phyloP scores from a whole-genome alignment of 2,329 filamentous ascomycete genomes.

The Cordyceps cicadae region DNA sequence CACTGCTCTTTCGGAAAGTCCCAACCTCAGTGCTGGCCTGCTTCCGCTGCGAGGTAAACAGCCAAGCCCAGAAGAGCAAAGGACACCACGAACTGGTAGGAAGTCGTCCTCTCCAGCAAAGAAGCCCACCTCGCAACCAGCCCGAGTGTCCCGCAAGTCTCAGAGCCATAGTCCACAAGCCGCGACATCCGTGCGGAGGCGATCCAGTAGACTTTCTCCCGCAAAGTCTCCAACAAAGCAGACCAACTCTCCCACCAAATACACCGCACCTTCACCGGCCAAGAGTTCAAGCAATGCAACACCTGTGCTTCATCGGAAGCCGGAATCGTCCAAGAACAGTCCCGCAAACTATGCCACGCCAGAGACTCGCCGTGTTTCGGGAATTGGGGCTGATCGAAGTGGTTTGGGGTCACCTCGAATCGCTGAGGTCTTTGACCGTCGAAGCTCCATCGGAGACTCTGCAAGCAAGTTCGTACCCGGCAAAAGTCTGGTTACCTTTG shows the following conservation, averaged over 20 bases:
- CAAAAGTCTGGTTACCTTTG: conserved; percentile 47
- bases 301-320: neutral
- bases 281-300: neutral
- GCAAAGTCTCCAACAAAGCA: neutral
- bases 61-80: neutral
- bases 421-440: conserved; percentile 60
- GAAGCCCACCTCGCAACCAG: conserved; percentile 29
- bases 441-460: conserved; percentile 62
- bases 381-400: conserved; percentile 59
- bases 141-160: neutral
- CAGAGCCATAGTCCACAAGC: neutral
- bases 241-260: neutral
- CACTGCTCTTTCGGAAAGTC: conserved; percentile 1
- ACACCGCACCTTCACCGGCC: neutral
- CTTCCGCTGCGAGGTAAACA: conserved; percentile 42
- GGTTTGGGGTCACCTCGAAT: conserved; percentile 71
- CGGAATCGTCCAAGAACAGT: neutral
- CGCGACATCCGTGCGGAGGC: neutral
- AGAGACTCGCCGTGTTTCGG: conserved; percentile 48
- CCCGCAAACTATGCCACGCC: conserved; percentile 17
- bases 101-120: conserved; percentile 19
- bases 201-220: conserved; percentile 6
- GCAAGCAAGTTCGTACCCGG: conserved; percentile 55
- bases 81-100: conserved; percentile 12
- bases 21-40: conserved; percentile 43